phyloP scores from a whole-genome alignment of 1,284 basidiomycete genomes.

The Melampsora americana region DNA sequence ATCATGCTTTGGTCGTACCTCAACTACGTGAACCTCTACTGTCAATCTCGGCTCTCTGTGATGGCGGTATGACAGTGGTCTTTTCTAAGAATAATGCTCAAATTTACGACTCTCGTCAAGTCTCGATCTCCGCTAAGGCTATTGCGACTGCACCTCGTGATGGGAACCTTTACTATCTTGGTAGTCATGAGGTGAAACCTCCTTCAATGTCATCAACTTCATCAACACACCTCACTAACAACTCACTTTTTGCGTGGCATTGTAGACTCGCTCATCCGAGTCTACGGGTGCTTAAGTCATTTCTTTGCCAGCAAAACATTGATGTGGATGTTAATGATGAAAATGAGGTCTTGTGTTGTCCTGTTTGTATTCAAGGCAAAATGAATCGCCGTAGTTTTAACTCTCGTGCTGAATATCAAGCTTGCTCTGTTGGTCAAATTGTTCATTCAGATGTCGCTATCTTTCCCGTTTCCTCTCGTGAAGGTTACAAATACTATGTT shows the following conservation, averaged over 20 bases:
- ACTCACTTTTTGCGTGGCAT: not conserved
- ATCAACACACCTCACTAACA: not conserved
- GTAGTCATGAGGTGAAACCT: too few species aligned
- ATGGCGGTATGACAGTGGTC: slow-evolving; percentile 2
- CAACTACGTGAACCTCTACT: slow-evolving; percentile 16
- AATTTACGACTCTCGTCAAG: not conserved
- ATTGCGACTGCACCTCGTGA: not conserved
- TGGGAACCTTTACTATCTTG: slow-evolving; percentile 23
- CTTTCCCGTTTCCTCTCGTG: not conserved
- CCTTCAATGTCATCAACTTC: not conserved
- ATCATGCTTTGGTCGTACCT: slow-evolving; percentile 14
- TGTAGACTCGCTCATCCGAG: not conserved
- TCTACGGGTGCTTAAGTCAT: not conserved
- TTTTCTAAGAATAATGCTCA: slow-evolving; percentile 1
- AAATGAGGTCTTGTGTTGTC: not conserved
- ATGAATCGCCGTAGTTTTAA: not conserved
- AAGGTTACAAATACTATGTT: not conserved
- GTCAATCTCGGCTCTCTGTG: slow-evolving; percentile 1
- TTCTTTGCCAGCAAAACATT: not conserved
- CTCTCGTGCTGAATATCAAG: not conserved
- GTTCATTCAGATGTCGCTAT: not conserved
- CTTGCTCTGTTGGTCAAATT: too few species aligned
- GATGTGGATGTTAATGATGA: not conserved
- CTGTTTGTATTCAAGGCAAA: not conserved
- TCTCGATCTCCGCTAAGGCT: too few species aligned